phyloP scores from a whole-genome alignment of 192 early-diverging fungal genomes.

The Coemansia sp. region DNA sequence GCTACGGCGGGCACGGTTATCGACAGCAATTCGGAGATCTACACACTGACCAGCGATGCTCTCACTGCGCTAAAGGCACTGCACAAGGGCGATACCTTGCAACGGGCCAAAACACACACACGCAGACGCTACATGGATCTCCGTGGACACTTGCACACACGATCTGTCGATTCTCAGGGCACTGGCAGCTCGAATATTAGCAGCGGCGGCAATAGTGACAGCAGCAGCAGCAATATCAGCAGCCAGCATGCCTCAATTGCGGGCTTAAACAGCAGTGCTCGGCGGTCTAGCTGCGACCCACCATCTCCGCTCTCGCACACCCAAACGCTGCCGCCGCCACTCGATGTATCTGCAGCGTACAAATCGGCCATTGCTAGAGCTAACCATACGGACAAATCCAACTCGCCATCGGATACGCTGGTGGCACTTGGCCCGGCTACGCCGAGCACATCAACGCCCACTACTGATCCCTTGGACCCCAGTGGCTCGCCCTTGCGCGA shows the following conservation, averaged over 20 bases:
- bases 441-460: not conserved
- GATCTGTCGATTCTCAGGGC: constrained; percentile 15
- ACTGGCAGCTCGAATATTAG: not conserved
- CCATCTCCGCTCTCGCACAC: not conserved
- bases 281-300: not conserved
- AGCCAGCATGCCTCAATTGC: constrained; percentile 7
- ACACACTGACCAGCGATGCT: constrained; percentile 47
- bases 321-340: constrained; percentile 22
- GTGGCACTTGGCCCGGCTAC: constrained; percentile 19
- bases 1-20: constrained; percentile 18
- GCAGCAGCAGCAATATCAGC: constrained; percentile 1
- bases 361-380: not conserved
- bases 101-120: constrained; percentile 42
- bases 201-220: not conserved
- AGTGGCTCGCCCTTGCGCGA: constrained; percentile 18
- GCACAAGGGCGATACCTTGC: constrained; percentile 32
- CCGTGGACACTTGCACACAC: constrained; percentile 33
- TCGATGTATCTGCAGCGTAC: constrained; percentile 24
- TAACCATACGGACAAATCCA: not conserved
- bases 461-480: not conserved
- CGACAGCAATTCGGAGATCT: constrained; percentile 51
- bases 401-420: constrained; percentile 41
- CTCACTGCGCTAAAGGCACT: constrained; percentile 21
- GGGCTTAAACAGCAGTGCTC: not conserved
- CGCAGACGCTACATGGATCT: constrained; percentile 43